phyloP scores from a whole-genome alignment of 2,329 filamentous ascomycete species.

The Cladorrhinum sp. region DNA sequence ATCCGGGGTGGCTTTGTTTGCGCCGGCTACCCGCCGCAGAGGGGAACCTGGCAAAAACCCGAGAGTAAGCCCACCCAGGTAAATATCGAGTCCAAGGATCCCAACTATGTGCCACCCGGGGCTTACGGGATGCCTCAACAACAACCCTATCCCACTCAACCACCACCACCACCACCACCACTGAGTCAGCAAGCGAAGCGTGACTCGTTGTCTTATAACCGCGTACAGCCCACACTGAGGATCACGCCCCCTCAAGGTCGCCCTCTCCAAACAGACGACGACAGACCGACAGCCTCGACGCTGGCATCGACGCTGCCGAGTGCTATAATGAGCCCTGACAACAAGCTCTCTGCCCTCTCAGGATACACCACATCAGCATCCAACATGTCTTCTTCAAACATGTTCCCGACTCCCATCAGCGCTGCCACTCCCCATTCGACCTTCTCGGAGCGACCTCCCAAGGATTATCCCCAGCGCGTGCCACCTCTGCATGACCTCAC shows the following conservation, averaged over 20 bases:
- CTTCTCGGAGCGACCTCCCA: constrained; percentile 50
- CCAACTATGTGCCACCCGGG: constrained; percentile 58
- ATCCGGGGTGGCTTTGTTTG: constrained; percentile 86
- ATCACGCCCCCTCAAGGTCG: constrained; percentile 62
- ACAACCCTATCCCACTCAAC: constrained; percentile 29
- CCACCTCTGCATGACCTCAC: constrained; percentile 59
- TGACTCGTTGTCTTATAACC: constrained; percentile 58
- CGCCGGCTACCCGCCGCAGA: constrained; percentile 81
- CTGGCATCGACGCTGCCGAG: constrained; percentile 60
- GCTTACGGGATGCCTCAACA: constrained; percentile 61
- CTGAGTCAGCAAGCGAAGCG: constrained; percentile 40
- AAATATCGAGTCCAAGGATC: constrained; percentile 81
- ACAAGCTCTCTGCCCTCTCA: constrained; percentile 59
- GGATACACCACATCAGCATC: constrained; percentile 46
- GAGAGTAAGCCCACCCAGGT: constrained; percentile 66
- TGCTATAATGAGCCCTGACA: constrained; percentile 58
- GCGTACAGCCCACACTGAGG: constrained; percentile 56
- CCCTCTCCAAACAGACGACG: constrained; percentile 54
- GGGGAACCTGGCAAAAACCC: constrained; percentile 75
- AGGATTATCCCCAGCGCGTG: constrained; percentile 55
- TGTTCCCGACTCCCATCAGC: constrained; percentile 62
- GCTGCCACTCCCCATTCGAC: constrained; percentile 40
- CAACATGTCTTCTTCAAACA: constrained; percentile 38
- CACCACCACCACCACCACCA: constrained; percentile 30
- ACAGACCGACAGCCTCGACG: constrained; percentile 38